A percentile compares a stretch with the other conserved stretches of the same genome.
Conservation (phyloP, 2,329 filamentous ascomycete species). For the Microcyclosporella mali region DNA sequence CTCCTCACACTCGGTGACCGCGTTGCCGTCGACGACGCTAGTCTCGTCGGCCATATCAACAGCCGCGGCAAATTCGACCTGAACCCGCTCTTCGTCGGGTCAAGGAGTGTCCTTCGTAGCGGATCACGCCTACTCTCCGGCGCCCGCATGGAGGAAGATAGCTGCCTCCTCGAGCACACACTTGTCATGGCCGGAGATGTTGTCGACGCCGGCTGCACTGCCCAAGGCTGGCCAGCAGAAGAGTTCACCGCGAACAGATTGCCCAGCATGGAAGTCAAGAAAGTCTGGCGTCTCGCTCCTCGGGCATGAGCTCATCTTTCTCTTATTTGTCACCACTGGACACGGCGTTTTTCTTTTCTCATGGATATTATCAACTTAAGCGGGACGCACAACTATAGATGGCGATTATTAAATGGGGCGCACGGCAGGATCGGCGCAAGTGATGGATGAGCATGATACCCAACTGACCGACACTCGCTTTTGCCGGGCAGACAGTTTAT, state of each 20-base stretch:
- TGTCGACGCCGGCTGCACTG: slow-evolving; percentile 45
- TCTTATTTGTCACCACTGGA: no score
- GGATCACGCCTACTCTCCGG: slow-evolving; percentile 50
- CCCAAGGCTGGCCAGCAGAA: slow-evolving; percentile 53
- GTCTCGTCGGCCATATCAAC: slow-evolving; percentile 53
- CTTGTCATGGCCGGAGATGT: slow-evolving; percentile 53
- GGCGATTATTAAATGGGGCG: no score
- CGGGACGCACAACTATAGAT: no score
- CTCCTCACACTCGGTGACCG: slow-evolving; percentile 49
- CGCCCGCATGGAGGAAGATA: slow-evolving; percentile 48
- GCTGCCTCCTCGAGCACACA: slow-evolving; percentile 52
- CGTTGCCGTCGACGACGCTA: slow-evolving; percentile 51
- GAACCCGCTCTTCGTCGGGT: slow-evolving; percentile 46
- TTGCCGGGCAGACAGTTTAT: no score
- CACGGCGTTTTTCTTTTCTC: no score
- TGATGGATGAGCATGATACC: no score
- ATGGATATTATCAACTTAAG: no score
- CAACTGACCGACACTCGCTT: no score
- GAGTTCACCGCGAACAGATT: slow-evolving; percentile 32
- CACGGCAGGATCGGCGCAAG: no score
- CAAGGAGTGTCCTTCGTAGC: slow-evolving; percentile 48
- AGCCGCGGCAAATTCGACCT: slow-evolving; percentile 52
- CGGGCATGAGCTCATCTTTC: no score
- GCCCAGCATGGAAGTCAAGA: slow-evolving; percentile 21
- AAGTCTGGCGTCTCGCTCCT: slow-evolving; percentile 12